Evolutionary conservation across 345 rosid species (phyloP).

Genomic region (Rhizophora mangle): DNA sequence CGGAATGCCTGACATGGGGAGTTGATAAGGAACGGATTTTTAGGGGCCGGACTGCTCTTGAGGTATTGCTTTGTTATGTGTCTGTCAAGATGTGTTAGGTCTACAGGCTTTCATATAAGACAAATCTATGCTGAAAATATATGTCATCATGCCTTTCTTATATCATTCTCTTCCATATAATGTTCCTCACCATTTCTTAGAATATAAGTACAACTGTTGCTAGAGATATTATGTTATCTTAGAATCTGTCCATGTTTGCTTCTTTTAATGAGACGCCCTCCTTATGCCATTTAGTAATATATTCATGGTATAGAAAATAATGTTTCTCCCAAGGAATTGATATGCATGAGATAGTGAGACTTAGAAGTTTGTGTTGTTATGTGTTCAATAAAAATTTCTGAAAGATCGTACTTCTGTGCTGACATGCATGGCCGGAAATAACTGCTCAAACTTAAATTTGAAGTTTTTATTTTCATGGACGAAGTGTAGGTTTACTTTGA

Average conservation of each 20-base stretch:
- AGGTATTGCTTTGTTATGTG: conserved; percentile 37
- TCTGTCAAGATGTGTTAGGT: not conserved
- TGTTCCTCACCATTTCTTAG: not conserved
- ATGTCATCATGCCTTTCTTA: not conserved
- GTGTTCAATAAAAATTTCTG: not conserved
- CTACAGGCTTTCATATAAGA: not conserved
- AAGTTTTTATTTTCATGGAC: not conserved
- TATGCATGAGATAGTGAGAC: too few species aligned
- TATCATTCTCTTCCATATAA: not conserved
- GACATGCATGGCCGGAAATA: not conserved
- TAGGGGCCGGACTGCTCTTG: conserved; percentile 89
- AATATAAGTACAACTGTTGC: not conserved
- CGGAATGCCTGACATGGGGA: conserved; percentile 98
- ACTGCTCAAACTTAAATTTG: not conserved
- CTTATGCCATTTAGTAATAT: not conserved
- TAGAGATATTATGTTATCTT: not conserved
- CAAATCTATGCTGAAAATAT: conserved; percentile 1
- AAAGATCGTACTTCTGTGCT: not conserved
- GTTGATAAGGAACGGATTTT: conserved; percentile 85
- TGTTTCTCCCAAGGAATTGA: not conserved
- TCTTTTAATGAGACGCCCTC: not conserved
- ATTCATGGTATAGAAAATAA: not conserved
- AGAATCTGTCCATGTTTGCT: not conserved
- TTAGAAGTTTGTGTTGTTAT: too few species aligned
- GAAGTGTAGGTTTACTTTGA: conserved; percentile 75